A percentile compares a stretch with the other conserved stretches of the same genome.
Evolutionary conservation across 2,329 filamentous ascomycete species (phyloP).

Genomic region (Aspergillus sp.): DNA sequence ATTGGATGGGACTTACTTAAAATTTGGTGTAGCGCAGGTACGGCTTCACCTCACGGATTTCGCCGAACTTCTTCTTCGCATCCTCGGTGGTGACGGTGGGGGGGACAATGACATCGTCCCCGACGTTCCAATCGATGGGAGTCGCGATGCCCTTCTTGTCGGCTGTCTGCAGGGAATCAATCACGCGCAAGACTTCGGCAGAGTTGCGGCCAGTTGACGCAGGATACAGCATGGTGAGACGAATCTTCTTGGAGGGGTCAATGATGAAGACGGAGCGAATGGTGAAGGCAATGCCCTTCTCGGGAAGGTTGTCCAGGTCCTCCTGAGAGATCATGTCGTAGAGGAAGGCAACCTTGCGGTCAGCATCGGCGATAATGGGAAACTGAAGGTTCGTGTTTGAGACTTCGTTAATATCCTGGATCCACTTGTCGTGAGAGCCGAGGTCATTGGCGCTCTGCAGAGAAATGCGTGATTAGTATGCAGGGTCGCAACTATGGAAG

Average conservation of each 20-base stretch:
- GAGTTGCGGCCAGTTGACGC: constrained; percentile 86
- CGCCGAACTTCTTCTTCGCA: constrained; percentile 83
- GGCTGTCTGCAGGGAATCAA: constrained; percentile 77
- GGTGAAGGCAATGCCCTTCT: constrained; percentile 82
- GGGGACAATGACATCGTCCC: constrained; percentile 90
- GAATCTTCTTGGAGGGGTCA: constrained; percentile 90
- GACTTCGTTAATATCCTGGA: constrained; percentile 82
- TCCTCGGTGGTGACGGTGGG: constrained; percentile 78
- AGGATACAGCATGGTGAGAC: constrained; percentile 88
- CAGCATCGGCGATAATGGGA: constrained; percentile 79
- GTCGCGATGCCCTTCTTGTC: constrained; percentile 88
- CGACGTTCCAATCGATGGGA: constrained; percentile 85
- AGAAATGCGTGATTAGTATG: neutral
- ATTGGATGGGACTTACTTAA: neutral
- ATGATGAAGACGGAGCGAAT: constrained; percentile 96
- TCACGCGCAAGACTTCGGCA: constrained; percentile 72
- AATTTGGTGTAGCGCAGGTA: constrained; percentile 24
- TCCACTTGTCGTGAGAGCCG: constrained; percentile 80
- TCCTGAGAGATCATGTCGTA: constrained; percentile 88
- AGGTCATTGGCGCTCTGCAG: constrained; percentile 72
- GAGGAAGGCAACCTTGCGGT: constrained; percentile 70
- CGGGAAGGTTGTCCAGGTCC: constrained; percentile 76
- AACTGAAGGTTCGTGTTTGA: constrained; percentile 70
- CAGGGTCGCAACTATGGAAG: neutral
- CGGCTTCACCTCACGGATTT: constrained; percentile 61